Base-by-base conservation (phyloP, 495 filamentous ascomycete genomes). In the Podospora bellae-mahoneyi region DNA sequence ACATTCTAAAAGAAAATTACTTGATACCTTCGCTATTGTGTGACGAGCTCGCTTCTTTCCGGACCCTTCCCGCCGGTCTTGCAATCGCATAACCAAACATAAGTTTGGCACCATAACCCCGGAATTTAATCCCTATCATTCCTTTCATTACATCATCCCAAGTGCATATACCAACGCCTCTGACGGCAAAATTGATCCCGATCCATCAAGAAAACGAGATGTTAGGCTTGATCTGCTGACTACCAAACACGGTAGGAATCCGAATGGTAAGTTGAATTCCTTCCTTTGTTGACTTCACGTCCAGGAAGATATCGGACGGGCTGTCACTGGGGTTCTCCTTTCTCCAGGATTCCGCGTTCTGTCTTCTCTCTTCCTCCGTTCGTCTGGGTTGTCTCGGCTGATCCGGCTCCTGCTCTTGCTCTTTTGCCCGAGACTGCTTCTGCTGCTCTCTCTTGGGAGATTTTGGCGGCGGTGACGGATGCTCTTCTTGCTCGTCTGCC, bases 201-300 rank as follows among this genome's bases (percentile, higher is more conserved):
- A 59, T 6, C 16, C 3, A 53, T 57, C 70, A 78, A 32, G 75
- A 77, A 72, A 78, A 77, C 10, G 71, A 70, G 20, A 78, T 74
- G 53, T 77, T 77, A 7, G 77, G 77, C 59, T 70, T 71, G 23
- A 74, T 54, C 69, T 74, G 72, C 67, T 73, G 71, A 44, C 73
- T 72, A 7, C 75, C 74, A 69, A 84, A 84, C 20, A 82, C 81
- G 9, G 83, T 84, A 32, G 83, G 83, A 56, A 84, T 84, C 55
- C 81, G 76, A 64, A 84, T 83, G 3, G 79, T 84, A 15, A 84
- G 64, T 72, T 84, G 83, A 59, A 84, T 82, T 5, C 82, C 82
- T 55, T 84, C 83, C 16, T 72, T 81, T 26, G 83, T 84, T 4
- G 81, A 83, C 68, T 84, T 84, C 58, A 84, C 82, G 65, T 84